Conservation (phyloP, 1,284 basidiomycete species). For the Sporisorium sorghi region DNA sequence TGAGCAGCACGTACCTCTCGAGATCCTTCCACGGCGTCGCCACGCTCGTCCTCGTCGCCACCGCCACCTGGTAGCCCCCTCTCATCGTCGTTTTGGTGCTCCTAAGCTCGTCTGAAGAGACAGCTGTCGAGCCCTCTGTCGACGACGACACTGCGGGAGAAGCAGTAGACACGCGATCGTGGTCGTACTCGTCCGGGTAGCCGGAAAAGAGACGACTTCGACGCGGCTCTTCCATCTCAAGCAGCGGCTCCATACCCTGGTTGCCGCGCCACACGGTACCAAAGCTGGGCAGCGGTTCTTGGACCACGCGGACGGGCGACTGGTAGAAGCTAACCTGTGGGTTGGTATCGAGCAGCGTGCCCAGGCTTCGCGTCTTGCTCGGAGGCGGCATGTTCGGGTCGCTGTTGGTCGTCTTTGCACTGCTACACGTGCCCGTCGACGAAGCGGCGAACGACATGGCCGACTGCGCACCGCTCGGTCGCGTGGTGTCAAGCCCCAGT, state of each 20-base stretch:
- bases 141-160: slow-evolving; percentile 2
- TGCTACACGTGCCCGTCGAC: slow-evolving; percentile 21
- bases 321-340: slow-evolving; percentile 53
- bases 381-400: slow-evolving; percentile 38
- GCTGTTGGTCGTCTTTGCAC: slow-evolving; percentile 32
- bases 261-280: slow-evolving; percentile 7
- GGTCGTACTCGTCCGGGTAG: slow-evolving; percentile 5
- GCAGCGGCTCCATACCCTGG: slow-evolving; percentile 20
- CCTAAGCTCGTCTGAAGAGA: slow-evolving; percentile 6
- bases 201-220: slow-evolving; percentile 26
- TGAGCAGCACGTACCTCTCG: slow-evolving; percentile 55
- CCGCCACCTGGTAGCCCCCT: slow-evolving; percentile 13
- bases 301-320: slow-evolving; percentile 43
- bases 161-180: slow-evolving; percentile 3
- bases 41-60: slow-evolving; percentile 11
- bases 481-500: too few species aligned
- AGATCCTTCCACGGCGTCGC: slow-evolving; percentile 33
- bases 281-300: slow-evolving; percentile 17
- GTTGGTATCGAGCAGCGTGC: slow-evolving; percentile 38
- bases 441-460: slow-evolving; percentile 32
- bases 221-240: slow-evolving; percentile 28
- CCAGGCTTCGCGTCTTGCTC: slow-evolving; percentile 32
- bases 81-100: neutral
- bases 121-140: slow-evolving; percentile 3
- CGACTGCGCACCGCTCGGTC: slow-evolving; percentile 19